These are phyloP conservation scores for Acer campestre DNA, from an alignment of 345 rosid genomes.

Conservation along the genomic window DNA sequence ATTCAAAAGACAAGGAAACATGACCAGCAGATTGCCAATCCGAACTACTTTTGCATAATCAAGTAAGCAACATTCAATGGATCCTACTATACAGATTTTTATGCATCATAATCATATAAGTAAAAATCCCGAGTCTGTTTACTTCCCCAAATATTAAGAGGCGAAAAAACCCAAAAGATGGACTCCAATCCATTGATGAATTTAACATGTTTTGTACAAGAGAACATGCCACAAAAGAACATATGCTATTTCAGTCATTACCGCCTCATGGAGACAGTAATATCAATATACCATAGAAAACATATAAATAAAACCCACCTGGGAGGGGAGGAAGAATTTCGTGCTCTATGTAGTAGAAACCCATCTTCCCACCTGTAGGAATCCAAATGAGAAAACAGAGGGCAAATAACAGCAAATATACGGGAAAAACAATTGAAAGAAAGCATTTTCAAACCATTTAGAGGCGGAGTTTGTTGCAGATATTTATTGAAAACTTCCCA, in stretches of 20 bases:
- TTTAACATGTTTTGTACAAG: neutral
- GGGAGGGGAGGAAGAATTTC: slow-evolving; percentile 98
- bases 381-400: slow-evolving; percentile 31
- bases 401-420: slow-evolving; percentile 13
- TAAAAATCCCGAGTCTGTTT: neutral
- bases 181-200: neutral
- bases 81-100: neutral
- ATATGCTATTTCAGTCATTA: neutral
- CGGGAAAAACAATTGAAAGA: neutral
- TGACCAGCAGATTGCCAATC: neutral
- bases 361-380: slow-evolving; percentile 79
- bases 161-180: neutral
- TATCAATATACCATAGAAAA: neutral
- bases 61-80: neutral
- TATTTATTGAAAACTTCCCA: slow-evolving; percentile 80
- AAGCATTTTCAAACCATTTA: slow-evolving; percentile 55
- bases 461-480: slow-evolving; percentile 73
- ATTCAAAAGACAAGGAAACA: neutral
- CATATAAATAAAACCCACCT: slow-evolving; percentile 42
- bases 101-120: neutral
- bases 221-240: neutral
- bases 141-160: neutral
- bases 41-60: neutral
- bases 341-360: slow-evolving; percentile 92
- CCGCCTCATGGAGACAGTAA: neutral